Conservation (phyloP, 148 eudicot genomes). For the Camellia lanceoleosa region DNA sequence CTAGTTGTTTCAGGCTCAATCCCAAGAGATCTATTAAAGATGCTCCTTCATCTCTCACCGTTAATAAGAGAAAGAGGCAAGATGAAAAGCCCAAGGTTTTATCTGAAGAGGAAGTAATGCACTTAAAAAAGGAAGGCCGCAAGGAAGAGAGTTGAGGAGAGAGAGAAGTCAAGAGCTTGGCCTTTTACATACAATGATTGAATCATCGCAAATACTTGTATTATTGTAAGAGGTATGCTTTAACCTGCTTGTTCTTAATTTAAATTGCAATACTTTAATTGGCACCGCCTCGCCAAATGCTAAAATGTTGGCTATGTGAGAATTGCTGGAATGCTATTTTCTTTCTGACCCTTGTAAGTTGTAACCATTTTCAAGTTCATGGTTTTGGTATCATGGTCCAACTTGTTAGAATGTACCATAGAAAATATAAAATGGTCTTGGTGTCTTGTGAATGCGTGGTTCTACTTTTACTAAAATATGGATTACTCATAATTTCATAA, state of each 20-base stretch:
- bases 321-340: neutral
- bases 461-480: no score
- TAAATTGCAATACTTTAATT: neutral
- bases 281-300: no score
- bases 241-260: neutral
- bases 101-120: conserved; percentile 70
- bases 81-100: conserved; percentile 45
- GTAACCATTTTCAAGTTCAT: neutral
- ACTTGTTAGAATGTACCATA: no score
- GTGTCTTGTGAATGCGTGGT: no score
- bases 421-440: no score
- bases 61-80: conserved; percentile 63
- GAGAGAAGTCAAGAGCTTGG: no score
- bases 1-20: conserved; percentile 38
- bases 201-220: neutral
- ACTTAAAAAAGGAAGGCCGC: conserved; percentile 93
- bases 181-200: conserved; percentile 55
- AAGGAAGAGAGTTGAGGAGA: conserved; percentile 80
- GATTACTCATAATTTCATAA: neutral
- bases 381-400: no score
- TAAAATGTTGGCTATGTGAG: neutral
- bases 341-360: neutral
- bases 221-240: conserved; percentile 2
- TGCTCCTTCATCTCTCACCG: conserved; percentile 45
- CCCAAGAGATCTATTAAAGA: conserved; percentile 45